Evolutionary conservation across 2,329 filamentous ascomycete genomes (phyloP).

Genomic region (Exophiala phaeomuriformis): DNA sequence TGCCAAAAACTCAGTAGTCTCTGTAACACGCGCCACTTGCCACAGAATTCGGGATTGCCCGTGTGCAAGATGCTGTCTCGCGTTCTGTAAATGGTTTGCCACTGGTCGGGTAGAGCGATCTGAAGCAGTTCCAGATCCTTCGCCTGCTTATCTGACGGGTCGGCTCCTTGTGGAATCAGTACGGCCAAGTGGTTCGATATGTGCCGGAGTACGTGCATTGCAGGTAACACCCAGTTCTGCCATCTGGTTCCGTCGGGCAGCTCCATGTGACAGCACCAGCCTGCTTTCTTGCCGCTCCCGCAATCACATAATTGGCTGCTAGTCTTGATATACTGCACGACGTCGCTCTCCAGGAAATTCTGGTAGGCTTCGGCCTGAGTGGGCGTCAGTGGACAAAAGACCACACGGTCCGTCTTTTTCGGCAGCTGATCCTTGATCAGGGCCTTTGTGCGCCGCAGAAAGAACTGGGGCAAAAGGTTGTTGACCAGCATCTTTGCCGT

Average conservation of each 20-base stretch:
- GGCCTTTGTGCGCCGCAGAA: slow-evolving; percentile 85
- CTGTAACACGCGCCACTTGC: slow-evolving; percentile 90
- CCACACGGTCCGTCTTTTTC: slow-evolving; percentile 87
- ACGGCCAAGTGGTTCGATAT: slow-evolving; percentile 88
- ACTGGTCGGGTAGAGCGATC: slow-evolving; percentile 65
- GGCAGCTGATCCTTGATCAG: slow-evolving; percentile 87
- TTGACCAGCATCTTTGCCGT: slow-evolving; percentile 79
- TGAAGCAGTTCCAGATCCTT: slow-evolving; percentile 68
- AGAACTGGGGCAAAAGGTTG: slow-evolving; percentile 82
- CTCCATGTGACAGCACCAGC: slow-evolving; percentile 68
- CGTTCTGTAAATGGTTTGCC: slow-evolving; percentile 64
- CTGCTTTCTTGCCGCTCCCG: slow-evolving; percentile 59
- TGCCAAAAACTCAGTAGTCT: slow-evolving; percentile 88
- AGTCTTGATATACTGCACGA: slow-evolving; percentile 60
- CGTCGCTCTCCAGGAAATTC: slow-evolving; percentile 66
- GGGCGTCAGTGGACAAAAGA: slow-evolving; percentile 86
- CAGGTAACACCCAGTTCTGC: slow-evolving; percentile 75
- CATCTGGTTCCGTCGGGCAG: slow-evolving; percentile 57
- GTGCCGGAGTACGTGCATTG: slow-evolving; percentile 75
- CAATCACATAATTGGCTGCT: slow-evolving; percentile 65
- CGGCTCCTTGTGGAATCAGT: slow-evolving; percentile 62
- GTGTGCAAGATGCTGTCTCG: slow-evolving; percentile 73
- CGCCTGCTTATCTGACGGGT: slow-evolving; percentile 64
- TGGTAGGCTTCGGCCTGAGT: slow-evolving; percentile 77
- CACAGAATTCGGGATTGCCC: slow-evolving; percentile 84